Evolutionary conservation across 1,284 basidiomycete genomes (phyloP).

Genomic region (Austropuccinia psidii): DNA sequence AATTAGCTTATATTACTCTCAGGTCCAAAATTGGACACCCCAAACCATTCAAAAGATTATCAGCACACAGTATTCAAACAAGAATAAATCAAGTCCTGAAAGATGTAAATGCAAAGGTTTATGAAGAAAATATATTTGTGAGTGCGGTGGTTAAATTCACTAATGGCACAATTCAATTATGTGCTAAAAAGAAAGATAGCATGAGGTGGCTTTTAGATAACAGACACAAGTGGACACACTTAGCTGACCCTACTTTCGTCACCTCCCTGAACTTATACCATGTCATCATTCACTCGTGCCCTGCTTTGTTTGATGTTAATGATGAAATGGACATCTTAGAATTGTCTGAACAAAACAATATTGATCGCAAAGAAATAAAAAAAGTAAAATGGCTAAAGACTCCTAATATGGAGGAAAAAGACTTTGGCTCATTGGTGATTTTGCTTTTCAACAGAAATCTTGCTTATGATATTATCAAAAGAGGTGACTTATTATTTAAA

Average conservation of each 20-base stretch:
- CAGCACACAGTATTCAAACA: background rate
- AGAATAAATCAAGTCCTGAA: no score
- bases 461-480: background rate
- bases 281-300: background rate
- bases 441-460: background rate
- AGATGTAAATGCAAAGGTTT: no score
- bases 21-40: no score
- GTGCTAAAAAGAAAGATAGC: no score
- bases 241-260: background rate
- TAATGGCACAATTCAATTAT: no score
- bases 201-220: conserved; percentile 1
- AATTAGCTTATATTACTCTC: no score
- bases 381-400: background rate
- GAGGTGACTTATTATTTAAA: background rate
- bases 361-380: background rate
- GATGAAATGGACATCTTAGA: background rate
- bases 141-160: no score
- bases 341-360: background rate
- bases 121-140: no score
- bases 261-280: background rate
- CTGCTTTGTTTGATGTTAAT: background rate
- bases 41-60: no score
- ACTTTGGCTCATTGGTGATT: background rate
- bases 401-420: background rate
- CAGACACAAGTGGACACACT: background rate